phyloP scores from a whole-genome alignment of 148 eudicot genomes.

The Vaccinium myrtillus region DNA sequence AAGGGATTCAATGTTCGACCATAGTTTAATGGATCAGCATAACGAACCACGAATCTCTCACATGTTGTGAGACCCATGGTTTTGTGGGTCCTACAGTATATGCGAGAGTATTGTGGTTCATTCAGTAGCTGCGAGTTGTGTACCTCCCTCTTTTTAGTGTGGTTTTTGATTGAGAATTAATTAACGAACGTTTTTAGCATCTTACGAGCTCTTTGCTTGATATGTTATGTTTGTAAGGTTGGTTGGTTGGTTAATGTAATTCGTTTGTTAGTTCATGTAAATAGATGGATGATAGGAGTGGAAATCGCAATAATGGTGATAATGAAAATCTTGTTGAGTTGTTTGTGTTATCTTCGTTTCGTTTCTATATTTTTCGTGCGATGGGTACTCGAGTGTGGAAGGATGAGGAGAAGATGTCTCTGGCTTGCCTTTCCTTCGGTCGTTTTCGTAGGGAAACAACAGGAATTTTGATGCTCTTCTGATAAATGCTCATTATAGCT shows the following conservation, averaged over 20 bases:
- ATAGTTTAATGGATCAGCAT: conserved; percentile 29
- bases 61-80: neutral
- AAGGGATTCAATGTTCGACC: conserved; percentile 70
- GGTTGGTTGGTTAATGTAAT: neutral
- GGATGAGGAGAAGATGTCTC: neutral
- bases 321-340: neutral
- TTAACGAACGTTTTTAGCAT: neutral
- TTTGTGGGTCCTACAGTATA: neutral
- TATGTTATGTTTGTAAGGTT: neutral
- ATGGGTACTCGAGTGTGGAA: neutral
- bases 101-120: neutral
- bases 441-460: neutral
- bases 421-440: neutral
- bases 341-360: neutral
- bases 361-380: neutral
- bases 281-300: neutral
- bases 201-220: neutral
- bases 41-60: neutral
- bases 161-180: conserved; percentile 5
- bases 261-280: neutral
- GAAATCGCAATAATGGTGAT: conserved; percentile 1
- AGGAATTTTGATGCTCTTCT: neutral
- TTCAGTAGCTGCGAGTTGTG: neutral
- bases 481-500: neutral
- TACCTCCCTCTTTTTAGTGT: neutral